Base-by-base conservation (phyloP, 2,329 filamentous ascomycete species). In the Penicillium sp. region DNA sequence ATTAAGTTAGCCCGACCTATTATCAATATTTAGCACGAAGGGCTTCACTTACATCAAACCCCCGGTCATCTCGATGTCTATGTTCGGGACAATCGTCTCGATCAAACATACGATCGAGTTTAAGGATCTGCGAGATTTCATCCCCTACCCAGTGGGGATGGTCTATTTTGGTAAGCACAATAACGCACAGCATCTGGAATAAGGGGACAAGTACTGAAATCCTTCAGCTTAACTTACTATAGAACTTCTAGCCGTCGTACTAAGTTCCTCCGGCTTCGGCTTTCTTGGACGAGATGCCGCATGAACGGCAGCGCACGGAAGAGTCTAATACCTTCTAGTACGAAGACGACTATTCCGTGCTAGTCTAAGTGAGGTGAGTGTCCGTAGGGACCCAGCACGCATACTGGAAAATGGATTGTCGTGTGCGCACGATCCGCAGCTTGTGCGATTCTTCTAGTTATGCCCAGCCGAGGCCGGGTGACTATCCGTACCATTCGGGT, bases 221-320 rank as follows among this genome's bases (percentile, higher is more conserved):
- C 27, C 18, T 26, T 29, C 9, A 29, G 27, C 6, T 44, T 23
- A 15, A 47, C 44, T 27, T 55, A 27, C 54, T 33, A 56, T 6
- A 56, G 22, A 22, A 56, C 40, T 37, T 53, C 49, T 9, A 56
- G 23, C 20, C 49, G 49, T 35, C 41, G 41, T 14, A 53, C 54
- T 12, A 33, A 41, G 5, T 31, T 46, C 37, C 44, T 37, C 7
- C 50, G 40, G 12, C 31, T 22, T 31, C 11, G 31, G 18, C 50
- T 56, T 1, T 29, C 50, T 7, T 56, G 1, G 3, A 56, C 50
- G 15, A 56, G 20, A 15, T 45, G 49, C n/a, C 29, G 15, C 12
- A 56, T 49, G 5, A 40, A 54, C 1, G 33, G 47, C 1, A 56
- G 26, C 2, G 29, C 42, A 14, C 51, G 46, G 26, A 56, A 54